These are phyloP conservation scores for Boletellus emodensis DNA, from an alignment of 768 basidiomycete genomes.

Conservation along the genomic window DNA sequence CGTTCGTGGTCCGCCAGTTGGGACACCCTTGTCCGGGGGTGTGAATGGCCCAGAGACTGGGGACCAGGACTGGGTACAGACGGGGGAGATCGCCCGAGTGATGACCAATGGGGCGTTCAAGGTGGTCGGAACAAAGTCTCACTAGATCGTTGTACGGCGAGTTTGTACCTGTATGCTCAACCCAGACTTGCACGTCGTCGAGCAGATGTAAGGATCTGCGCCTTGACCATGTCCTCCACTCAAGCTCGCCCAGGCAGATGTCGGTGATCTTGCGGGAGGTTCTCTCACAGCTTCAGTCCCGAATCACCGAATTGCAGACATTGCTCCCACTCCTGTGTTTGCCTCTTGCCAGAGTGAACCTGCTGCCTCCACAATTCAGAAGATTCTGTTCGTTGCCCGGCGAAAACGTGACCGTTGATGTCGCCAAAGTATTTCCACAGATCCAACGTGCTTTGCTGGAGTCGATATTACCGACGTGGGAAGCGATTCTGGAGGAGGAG, in stretches of 20 bases:
- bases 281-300: slow-evolving; percentile 42
- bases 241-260: neutral
- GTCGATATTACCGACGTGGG: slow-evolving; percentile 69
- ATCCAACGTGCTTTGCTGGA: slow-evolving; percentile 67
- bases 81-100: slow-evolving; percentile 43
- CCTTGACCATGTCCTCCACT: slow-evolving; percentile 6
- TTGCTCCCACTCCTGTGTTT: slow-evolving; percentile 54
- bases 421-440: slow-evolving; percentile 38
- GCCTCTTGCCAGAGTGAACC: slow-evolving; percentile 53
- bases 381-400: slow-evolving; percentile 38
- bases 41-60: slow-evolving; percentile 38
- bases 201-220: too few relatives aligned
- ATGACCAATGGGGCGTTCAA: slow-evolving; percentile 67
- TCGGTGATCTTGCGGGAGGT: slow-evolving; percentile 30
- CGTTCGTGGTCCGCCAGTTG: slow-evolving; percentile 73
- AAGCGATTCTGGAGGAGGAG: slow-evolving; percentile 47
- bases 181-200: too few relatives aligned
- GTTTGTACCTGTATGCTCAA: neutral
- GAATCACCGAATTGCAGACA: slow-evolving; percentile 44
- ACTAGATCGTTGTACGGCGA: neutral
- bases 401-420: slow-evolving; percentile 15
- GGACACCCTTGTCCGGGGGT: slow-evolving; percentile 37
- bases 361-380: slow-evolving; percentile 58
- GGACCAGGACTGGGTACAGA: slow-evolving; percentile 41
- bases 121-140: slow-evolving; percentile 17